Evolutionary conservation across 768 basidiomycete species (phyloP).

Genomic region (Suillus variegatus): DNA sequence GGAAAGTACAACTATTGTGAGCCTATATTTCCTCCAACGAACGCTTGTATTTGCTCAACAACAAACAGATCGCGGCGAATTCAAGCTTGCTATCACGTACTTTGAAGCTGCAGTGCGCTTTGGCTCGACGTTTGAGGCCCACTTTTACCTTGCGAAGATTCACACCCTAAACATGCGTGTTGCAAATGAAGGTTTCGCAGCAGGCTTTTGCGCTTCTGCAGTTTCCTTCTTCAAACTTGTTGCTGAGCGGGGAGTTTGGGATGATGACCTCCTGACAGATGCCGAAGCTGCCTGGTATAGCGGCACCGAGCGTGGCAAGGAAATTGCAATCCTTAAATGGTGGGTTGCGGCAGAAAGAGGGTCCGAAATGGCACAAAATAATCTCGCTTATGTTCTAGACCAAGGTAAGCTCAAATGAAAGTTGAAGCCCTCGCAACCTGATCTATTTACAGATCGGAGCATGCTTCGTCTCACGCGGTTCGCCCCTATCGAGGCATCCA

Average conservation of each 20-base stretch:
- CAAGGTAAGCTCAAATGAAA: constrained; percentile 60
- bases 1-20: constrained; percentile 77
- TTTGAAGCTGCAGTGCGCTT: constrained; percentile 84
- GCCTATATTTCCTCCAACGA: constrained; percentile 15
- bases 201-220: constrained; percentile 84
- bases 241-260: constrained; percentile 88
- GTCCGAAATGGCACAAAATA: constrained; percentile 91
- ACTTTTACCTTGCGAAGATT: constrained; percentile 89
- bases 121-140: constrained; percentile 94
- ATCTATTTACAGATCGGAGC: constrained; percentile 56
- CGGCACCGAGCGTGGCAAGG: constrained; percentile 68
- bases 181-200: constrained; percentile 44
- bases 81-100: constrained; percentile 62
- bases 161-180: constrained; percentile 58
- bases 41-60: constrained; percentile 9
- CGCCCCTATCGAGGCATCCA: constrained; percentile 71
- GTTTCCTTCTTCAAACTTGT: constrained; percentile 94
- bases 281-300: constrained; percentile 78
- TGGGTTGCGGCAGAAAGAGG: constrained; percentile 94
- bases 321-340: constrained; percentile 90
- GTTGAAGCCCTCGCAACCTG: constrained; percentile 21
- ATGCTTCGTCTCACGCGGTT: constrained; percentile 68
- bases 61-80: constrained; percentile 64
- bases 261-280: constrained; percentile 76
- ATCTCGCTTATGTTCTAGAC: constrained; percentile 89